These are phyloP conservation scores for Grosmannia penicillata DNA, from an alignment of 2,329 filamentous ascomycete genomes.

Conservation along the genomic window DNA sequence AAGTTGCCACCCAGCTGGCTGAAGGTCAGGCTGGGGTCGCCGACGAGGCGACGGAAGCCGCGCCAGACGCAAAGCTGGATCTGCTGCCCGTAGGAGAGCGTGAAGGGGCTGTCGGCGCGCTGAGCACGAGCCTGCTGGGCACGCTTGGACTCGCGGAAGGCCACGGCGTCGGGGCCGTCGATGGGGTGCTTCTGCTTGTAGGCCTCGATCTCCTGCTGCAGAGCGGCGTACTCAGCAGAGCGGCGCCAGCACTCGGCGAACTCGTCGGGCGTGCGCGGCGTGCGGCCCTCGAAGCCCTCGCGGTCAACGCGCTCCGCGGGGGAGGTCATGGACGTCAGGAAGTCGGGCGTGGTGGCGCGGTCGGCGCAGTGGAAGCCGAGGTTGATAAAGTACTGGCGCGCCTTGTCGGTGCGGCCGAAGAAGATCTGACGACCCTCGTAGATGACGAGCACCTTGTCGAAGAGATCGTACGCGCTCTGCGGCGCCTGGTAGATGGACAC, in stretches of 20 bases:
- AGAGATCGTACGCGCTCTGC: slow-evolving; percentile 47
- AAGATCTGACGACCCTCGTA: slow-evolving; percentile 49
- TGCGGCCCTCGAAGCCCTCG: slow-evolving; percentile 38
- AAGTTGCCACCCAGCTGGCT: slow-evolving; percentile 58
- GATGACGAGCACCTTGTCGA: slow-evolving; percentile 43
- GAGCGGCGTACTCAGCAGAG: slow-evolving; percentile 32
- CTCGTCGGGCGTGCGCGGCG: slow-evolving; percentile 45
- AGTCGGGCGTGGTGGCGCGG: slow-evolving; percentile 56
- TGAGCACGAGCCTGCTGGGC: slow-evolving; percentile 41
- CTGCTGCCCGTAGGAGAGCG: slow-evolving; percentile 63
- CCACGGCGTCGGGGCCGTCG: slow-evolving; percentile 38
- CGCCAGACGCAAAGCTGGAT: slow-evolving; percentile 66
- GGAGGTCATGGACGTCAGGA: slow-evolving; percentile 56
- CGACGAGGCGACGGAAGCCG: slow-evolving; percentile 61
- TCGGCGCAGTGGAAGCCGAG: slow-evolving; percentile 53
- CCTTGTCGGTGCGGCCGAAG: slow-evolving; percentile 44
- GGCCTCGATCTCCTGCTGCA: slow-evolving; percentile 39
- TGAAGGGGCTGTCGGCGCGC: slow-evolving; percentile 65
- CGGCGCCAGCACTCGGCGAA: slow-evolving; percentile 44
- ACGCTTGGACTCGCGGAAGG: slow-evolving; percentile 38
- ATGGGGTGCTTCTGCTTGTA: slow-evolving; percentile 39
- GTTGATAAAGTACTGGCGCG: slow-evolving; percentile 49
- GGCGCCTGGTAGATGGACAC: slow-evolving; percentile 65
- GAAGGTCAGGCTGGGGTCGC: slow-evolving; percentile 62
- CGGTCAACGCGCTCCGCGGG: slow-evolving; percentile 39